Conservation (phyloP, 257 asterid species). For the Plantago major region DNA sequence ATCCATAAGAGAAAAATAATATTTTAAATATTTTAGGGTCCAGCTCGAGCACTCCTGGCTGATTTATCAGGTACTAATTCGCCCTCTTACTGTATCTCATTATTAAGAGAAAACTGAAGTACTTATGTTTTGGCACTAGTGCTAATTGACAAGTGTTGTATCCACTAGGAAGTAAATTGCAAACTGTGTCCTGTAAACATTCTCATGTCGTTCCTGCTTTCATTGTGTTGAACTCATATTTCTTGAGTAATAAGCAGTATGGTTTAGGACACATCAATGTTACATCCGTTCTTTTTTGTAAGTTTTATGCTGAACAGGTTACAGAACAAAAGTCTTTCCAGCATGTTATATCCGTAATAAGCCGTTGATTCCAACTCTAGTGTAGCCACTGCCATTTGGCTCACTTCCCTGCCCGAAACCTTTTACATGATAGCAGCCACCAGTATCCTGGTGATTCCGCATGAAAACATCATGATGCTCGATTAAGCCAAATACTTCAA, state of each 20-base stretch:
- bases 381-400: too few species aligned
- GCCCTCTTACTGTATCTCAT: constrained; percentile 6
- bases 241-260: too few species aligned
- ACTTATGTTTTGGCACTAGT: constrained; percentile 10
- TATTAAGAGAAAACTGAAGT: not conserved
- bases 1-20: constrained; percentile 4
- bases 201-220: not conserved
- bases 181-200: not conserved
- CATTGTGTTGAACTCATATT: not conserved
- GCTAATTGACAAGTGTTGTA: constrained; percentile 7
- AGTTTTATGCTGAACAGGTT: not conserved
- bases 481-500: too few species aligned
- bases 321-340: not conserved
- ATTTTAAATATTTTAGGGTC: constrained; percentile 57
- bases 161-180: constrained; percentile 6
- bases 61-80: constrained; percentile 79
- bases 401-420: too few species aligned
- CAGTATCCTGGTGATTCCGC: too few species aligned
- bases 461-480: too few species aligned
- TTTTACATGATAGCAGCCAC: too few species aligned
- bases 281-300: not conserved
- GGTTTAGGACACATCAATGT: not conserved
- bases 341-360: too few species aligned
- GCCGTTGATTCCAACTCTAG: too few species aligned
- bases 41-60: constrained; percentile 99